These are phyloP conservation scores for Fusarium chuoi DNA, from an alignment of 2,329 filamentous ascomycete species.

Conservation along the genomic window DNA sequence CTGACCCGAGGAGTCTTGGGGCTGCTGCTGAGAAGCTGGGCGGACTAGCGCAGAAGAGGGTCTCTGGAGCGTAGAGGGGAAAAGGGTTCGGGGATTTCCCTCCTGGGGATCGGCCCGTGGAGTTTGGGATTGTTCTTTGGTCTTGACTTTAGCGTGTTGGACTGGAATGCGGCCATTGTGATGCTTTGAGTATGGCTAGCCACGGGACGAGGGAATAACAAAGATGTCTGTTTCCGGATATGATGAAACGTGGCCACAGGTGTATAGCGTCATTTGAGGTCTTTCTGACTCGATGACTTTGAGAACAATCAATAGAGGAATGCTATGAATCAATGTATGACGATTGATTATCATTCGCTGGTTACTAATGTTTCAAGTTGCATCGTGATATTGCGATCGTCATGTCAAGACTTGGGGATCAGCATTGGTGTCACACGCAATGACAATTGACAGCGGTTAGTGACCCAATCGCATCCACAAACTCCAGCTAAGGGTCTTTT, in stretches of 20 bases:
- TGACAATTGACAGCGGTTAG: neutral
- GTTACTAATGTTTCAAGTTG: neutral
- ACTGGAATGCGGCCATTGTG: constrained; percentile 2
- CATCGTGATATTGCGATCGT: neutral
- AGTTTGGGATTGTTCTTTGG: neutral
- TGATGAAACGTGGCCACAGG: neutral
- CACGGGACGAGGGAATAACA: neutral
- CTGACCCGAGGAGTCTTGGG: constrained; percentile 45
- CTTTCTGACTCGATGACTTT: neutral
- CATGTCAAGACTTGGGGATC: neutral
- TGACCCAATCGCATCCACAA: neutral
- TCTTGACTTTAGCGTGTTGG: constrained; percentile 1
- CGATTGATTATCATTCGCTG: neutral
- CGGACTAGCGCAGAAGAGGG: constrained; percentile 49
- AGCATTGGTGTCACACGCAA: neutral
- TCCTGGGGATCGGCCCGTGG: neutral
- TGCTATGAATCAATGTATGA: neutral
- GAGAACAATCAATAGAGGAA: neutral
- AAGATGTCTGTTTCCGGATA: neutral
- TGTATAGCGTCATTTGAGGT: neutral
- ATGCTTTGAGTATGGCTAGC: neutral
- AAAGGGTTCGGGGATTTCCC: neutral
- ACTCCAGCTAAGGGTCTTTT: neutral
- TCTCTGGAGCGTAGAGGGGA: neutral
- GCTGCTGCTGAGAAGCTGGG: constrained; percentile 53